Evolutionary conservation across 2,329 filamentous ascomycete genomes (phyloP), one percentile per base, ranked within the genome.

Genomic region (Fusarium tuaranense): DNA sequence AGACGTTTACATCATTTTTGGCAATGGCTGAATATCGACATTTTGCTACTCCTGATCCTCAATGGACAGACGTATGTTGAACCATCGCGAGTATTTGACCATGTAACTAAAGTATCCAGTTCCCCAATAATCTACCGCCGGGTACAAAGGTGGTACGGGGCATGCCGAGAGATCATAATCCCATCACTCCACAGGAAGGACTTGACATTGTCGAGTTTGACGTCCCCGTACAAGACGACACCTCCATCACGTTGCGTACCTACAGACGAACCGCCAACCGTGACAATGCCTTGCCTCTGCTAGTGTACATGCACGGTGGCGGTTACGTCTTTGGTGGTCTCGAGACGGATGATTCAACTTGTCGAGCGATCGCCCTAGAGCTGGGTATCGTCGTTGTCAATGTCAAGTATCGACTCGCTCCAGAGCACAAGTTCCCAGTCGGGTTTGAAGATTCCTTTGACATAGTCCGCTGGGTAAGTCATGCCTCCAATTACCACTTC

Each of bases 321-420:
- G 76, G 76, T 18, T 80, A 75, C 48, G 74, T 80, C 6, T 77
- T 71, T 3, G 76, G 74, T 7, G 74, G 78, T 8, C 62, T 80
- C 1, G 79, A 80, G 39, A 80, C 78, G 5, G 78, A 80, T 46
- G 79, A 80, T n/a, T 46, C 66, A 9, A 77, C 75, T 1, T 80
- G 76, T 32, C 72, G 77, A 7, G 74, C 71, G 7, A 64, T 80
- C 30, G 78, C 80, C 2, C 30, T 71, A 0, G 69, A 78, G 44
- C 25, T 79, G 5, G 67, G 55, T 7, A 66, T 83, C 30, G 80
- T 85, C 0, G 84, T 85, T 20, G 78, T 88, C 9, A 88, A 85
- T 67, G 83, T 88, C 1, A 86, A 87, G 48, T 89, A 89, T 73
- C 79, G 87, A 0, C 83, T 89, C 18, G 86, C 86, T 1, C 88